Evolutionary conservation across 345 rosid genomes (phyloP).

Genomic region (Brassica nigra): DNA sequence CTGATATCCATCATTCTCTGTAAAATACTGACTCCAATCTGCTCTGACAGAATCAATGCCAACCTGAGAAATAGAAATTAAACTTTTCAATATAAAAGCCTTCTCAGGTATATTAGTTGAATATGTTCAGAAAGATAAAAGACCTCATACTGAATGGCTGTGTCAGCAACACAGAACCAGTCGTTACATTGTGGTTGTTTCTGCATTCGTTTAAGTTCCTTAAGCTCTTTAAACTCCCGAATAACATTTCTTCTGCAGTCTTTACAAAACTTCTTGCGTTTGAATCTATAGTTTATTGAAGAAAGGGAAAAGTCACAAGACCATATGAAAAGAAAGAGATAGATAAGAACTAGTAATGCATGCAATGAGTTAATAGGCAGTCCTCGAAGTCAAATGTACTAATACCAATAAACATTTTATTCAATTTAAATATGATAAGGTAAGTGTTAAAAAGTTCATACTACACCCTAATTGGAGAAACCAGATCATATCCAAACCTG

Average conservation of each 20-base stretch:
- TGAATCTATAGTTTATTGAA: slow-evolving; percentile 64
- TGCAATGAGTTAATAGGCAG: slow-evolving; percentile 11
- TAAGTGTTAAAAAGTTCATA: background rate
- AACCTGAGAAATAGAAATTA: slow-evolving; percentile 53
- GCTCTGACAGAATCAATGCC: slow-evolving; percentile 68
- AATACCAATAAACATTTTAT: background rate
- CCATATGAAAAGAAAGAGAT: slow-evolving; percentile 4
- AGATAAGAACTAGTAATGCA: background rate
- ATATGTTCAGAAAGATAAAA: slow-evolving; percentile 19
- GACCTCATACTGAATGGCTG: slow-evolving; percentile 88
- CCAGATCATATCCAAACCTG: slow-evolving; percentile 53
- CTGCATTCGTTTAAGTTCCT: slow-evolving; percentile 94
- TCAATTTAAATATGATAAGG: too few relatives aligned
- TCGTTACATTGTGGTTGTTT: slow-evolving; percentile 85
- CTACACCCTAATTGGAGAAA: background rate
- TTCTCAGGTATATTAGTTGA: slow-evolving; percentile 5
- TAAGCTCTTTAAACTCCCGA: slow-evolving; percentile 95
- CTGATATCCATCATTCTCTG: slow-evolving; percentile 78
- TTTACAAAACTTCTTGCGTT: slow-evolving; percentile 98
- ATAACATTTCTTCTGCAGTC: slow-evolving; percentile 97
- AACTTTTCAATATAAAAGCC: background rate
- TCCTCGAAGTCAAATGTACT: slow-evolving; percentile 7
- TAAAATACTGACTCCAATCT: slow-evolving; percentile 85
- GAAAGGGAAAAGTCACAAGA: slow-evolving; percentile 15
- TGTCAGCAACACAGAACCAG: slow-evolving; percentile 94